Conservation (phyloP, 1,284 basidiomycete genomes). For the Sutorius eximius region DNA sequence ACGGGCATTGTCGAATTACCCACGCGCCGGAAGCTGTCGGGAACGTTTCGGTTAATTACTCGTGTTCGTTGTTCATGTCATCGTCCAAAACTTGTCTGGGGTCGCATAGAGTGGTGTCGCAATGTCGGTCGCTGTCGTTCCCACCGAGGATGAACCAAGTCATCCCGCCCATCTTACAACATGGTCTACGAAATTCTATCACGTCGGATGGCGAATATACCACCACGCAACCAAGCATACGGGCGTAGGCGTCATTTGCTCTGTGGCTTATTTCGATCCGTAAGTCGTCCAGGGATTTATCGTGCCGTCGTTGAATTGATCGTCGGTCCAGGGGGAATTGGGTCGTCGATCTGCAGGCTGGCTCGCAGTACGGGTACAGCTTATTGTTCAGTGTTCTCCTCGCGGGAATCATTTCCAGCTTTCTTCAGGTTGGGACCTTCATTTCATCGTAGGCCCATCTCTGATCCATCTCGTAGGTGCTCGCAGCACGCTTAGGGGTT, state of each 20-base stretch:
- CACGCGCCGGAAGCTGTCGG: neutral
- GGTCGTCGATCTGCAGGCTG: conserved; percentile 59
- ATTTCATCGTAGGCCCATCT: neutral
- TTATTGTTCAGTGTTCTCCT: conserved; percentile 74
- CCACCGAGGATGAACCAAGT: conserved; percentile 6
- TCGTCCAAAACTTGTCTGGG: neutral
- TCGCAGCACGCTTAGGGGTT: conserved; percentile 47
- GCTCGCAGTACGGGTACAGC: conserved; percentile 67
- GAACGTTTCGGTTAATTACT: too few species aligned
- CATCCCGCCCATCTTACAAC: neutral
- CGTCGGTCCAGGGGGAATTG: conserved; percentile 50
- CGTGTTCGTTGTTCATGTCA: conserved; percentile 5
- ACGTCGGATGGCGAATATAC: conserved; percentile 27
- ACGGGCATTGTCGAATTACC: neutral
- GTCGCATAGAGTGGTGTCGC: neutral
- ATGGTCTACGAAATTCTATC: conserved; percentile 25
- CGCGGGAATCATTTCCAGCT: conserved; percentile 64
- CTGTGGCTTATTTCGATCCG: conserved; percentile 59
- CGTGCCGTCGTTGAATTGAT: conserved; percentile 2
- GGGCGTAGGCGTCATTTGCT: conserved; percentile 51
- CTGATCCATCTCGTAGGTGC: conserved; percentile 35
- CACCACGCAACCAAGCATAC: conserved; percentile 46
- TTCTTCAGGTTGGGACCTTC: conserved; percentile 46
- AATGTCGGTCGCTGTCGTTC: conserved; percentile 15
- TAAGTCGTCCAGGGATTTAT: conserved; percentile 27